Evolutionary conservation across 1,284 basidiomycete genomes (phyloP).

Genomic region (Neolentinus lepideus): DNA sequence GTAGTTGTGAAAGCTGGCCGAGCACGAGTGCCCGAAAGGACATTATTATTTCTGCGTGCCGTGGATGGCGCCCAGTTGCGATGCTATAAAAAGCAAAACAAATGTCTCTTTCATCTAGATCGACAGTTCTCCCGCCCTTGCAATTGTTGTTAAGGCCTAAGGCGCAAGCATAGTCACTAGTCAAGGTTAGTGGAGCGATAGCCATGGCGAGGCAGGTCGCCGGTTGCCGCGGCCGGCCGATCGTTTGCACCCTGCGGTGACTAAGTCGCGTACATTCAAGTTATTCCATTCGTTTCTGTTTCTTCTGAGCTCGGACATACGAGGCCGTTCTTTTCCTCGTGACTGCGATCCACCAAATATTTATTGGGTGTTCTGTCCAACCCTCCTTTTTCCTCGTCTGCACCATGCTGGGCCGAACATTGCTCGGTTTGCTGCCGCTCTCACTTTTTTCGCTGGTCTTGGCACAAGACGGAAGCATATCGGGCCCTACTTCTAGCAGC

Average conservation of each 20-base stretch:
- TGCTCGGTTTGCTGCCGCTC: conserved; percentile 24
- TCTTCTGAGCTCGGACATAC: not conserved
- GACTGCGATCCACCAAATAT: not conserved
- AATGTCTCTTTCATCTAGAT: too few relatives aligned
- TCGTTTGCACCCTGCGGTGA: not conserved
- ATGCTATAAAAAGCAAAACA: too few relatives aligned
- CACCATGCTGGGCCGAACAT: conserved; percentile 25
- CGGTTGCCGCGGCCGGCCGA: not conserved
- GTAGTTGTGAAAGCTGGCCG: too few relatives aligned
- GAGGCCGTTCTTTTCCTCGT: not conserved
- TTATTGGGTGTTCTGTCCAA: conserved; percentile 1
- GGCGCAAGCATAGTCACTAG: too few relatives aligned
- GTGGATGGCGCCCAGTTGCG: too few relatives aligned
- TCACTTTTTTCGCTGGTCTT: conserved; percentile 19
- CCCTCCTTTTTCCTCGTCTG: not conserved
- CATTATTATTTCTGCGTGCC: too few relatives aligned
- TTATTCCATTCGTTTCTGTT: not conserved
- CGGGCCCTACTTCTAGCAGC: conserved; percentile 38
- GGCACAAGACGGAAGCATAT: conserved; percentile 46
- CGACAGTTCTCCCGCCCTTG: too few relatives aligned
- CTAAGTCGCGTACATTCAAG: not conserved
- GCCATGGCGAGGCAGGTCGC: not conserved
- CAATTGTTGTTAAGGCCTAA: too few relatives aligned
- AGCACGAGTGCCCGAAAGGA: too few relatives aligned
- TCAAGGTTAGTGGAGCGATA: not conserved